Evolutionary conservation across 306 rosid genomes (phyloP), one percentile per base, ranked within the genome.

Genomic region (Neltuma alba): DNA sequence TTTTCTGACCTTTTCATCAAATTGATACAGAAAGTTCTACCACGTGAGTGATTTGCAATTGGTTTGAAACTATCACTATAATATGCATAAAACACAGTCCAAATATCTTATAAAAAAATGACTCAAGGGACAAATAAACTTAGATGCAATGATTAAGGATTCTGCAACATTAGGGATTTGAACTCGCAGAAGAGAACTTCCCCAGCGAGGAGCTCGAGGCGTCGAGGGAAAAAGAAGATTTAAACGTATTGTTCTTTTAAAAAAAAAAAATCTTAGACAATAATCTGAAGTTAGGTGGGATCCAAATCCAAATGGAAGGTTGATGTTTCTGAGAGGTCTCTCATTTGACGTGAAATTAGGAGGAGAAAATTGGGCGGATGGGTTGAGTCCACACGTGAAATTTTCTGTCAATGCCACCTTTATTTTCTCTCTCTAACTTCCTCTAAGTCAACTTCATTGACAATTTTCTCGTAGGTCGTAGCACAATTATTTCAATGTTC

Each of bases 371-470:
- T 30, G 74, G 78, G 77, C 75, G 76, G 50, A 67, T 85, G 74
- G 84, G 57, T 37, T 58, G 12, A 57, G 79, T 36, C 70, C 87
- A 74, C 89, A 86, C 87, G 89, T 86, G 89, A 83, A 80, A 77
- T 13, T 41, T 37, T 74, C 45, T 69, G 87, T 80, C 83, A 83
- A 81, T 74, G 89, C 81, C 77, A 66, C 72, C 21, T 45, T 31
- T 52, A 27, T 72, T 58, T 36, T 71, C 54, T 50, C 34, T 50
- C 16, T 30, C 64, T 36, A 74, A 40, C 50, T 31, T 65, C 30
- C 52, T 40, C 61, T 27, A 82, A 86, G 86, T 83, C 86, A 86
- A 82, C 83, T 72, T 76, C 70, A 80, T 83, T 80, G 87, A 77
- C 87, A 80, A 73, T n/a, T 48, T 77, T 79, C 65, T 80, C 47